These are phyloP conservation scores for Glycine tomentella DNA, from an alignment of 306 rosid species.

Conservation along the genomic window DNA sequence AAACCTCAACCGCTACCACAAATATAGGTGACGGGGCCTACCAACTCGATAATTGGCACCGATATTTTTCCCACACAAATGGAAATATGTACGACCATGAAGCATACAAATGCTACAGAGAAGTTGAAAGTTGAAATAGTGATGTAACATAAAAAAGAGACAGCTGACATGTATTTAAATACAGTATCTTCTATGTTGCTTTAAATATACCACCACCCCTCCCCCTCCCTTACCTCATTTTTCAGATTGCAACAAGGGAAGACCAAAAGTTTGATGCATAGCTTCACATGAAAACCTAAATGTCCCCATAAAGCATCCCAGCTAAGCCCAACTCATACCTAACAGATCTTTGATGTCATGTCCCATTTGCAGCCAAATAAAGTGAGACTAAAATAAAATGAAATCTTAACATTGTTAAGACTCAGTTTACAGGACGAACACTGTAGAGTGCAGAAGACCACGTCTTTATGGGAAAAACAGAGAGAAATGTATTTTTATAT, in stretches of 20 bases:
- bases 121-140: constrained; percentile 19
- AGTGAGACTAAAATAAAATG: background rate
- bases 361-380: constrained; percentile 39
- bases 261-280: constrained; percentile 44
- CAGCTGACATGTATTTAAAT: background rate
- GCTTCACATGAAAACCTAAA: constrained; percentile 40
- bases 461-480: background rate
- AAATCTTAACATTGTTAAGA: constrained; percentile 29
- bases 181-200: background rate
- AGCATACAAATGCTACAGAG: too few relatives aligned
- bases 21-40: constrained; percentile 26
- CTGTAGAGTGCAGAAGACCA: too few relatives aligned
- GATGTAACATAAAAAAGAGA: constrained; percentile 21
- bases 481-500: background rate
- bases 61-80: constrained; percentile 33
- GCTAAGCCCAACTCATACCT: constrained; percentile 36
- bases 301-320: too few relatives aligned
- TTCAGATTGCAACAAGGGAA: constrained; percentile 27
- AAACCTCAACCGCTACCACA: constrained; percentile 27
- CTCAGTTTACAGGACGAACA: constrained; percentile 9
- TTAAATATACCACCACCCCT: background rate
- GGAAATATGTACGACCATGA: constrained; percentile 17
- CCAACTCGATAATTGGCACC: constrained; percentile 23
- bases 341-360: constrained; percentile 35
- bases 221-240: too few relatives aligned